Evolutionary conservation across 225 moss, liverwort and hornwort species (phyloP).

Genomic region (Bryoerythrophyllum caledonicum): DNA sequence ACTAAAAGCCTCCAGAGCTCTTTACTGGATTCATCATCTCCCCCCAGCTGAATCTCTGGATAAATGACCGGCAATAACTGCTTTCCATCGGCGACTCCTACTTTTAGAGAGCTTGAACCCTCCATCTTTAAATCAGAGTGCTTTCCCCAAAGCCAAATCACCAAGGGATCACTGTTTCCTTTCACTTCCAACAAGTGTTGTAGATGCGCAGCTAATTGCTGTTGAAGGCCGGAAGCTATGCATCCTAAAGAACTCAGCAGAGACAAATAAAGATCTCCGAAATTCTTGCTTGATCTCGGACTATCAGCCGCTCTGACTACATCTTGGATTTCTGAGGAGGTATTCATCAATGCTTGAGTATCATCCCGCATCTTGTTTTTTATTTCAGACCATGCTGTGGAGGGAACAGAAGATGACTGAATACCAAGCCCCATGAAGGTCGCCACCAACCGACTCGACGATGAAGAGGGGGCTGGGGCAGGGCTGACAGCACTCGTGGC

Average conservation of each 20-base stretch:
- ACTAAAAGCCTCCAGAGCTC: constrained; percentile 89
- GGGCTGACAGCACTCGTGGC: constrained; percentile 38
- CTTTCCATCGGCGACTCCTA: constrained; percentile 25
- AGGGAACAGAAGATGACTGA: constrained; percentile 58
- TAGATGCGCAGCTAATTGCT: constrained; percentile 84
- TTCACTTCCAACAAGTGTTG: constrained; percentile 48
- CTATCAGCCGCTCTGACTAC: constrained; percentile 35
- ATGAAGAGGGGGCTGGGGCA: constrained; percentile 34
- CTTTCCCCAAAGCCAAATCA: constrained; percentile 92
- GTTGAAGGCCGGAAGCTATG: constrained; percentile 81
- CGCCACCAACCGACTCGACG: constrained; percentile 58
- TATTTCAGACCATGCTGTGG: constrained; percentile 88
- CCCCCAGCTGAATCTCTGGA: constrained; percentile 61
- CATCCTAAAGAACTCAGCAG: constrained; percentile 81
- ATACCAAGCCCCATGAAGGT: constrained; percentile 82
- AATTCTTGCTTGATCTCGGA: constrained; percentile 53
- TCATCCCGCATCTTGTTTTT: constrained; percentile 81
- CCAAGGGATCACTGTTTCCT: constrained; percentile 50
- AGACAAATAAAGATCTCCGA: constrained; percentile 79
- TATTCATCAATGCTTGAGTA: constrained; percentile 35
- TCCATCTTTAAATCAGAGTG: constrained; percentile 26
- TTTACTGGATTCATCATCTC: constrained; percentile 55
- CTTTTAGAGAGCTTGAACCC: constrained; percentile 23
- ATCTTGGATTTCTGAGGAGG: constrained; percentile 32
- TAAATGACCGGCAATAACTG: constrained; percentile 46